These are phyloP conservation scores for Leccinum subgranulosum DNA, from an alignment of 768 basidiomycete genomes.

Conservation along the genomic window DNA sequence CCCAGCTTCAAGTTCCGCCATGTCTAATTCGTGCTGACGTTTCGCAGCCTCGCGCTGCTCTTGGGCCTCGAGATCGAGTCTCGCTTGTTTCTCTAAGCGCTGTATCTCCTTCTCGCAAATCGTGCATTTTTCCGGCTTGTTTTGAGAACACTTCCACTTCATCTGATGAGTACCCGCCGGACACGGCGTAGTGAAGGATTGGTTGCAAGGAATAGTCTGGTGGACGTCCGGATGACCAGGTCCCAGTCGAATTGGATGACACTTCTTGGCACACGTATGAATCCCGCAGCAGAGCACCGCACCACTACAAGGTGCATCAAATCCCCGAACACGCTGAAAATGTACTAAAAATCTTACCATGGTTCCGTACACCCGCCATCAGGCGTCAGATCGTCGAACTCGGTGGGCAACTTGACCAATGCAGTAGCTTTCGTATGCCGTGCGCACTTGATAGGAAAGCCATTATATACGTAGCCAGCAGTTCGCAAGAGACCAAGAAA, in stretches of 20 bases:
- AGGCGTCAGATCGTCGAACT: constrained; percentile 52
- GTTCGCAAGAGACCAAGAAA: constrained; percentile 45
- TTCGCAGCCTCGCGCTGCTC: constrained; percentile 44
- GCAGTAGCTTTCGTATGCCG: constrained; percentile 45
- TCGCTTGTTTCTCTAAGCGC: constrained; percentile 38
- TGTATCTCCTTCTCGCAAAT: constrained; percentile 46
- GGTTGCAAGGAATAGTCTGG: constrained; percentile 39
- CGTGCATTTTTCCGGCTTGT: constrained; percentile 36
- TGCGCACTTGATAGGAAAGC: constrained; percentile 58
- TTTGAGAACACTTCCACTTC: constrained; percentile 43
- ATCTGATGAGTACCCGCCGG: constrained; percentile 39
- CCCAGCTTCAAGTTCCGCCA: constrained; percentile 8
- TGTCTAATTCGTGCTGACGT: constrained; percentile 34
- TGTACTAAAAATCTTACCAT: constrained; percentile 42
- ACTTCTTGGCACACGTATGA: constrained; percentile 58
- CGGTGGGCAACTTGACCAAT: constrained; percentile 37
- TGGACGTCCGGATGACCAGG: constrained; percentile 34
- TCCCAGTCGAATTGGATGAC: constrained; percentile 54
- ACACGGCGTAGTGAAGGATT: constrained; percentile 39
- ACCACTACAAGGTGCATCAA: constrained; percentile 36
- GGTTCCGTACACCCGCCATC: constrained; percentile 61
- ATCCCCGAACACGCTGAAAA: not conserved
- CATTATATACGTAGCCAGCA: constrained; percentile 50
- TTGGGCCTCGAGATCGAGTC: constrained; percentile 41
- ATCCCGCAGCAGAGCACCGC: constrained; percentile 45